phyloP scores from a whole-genome alignment of 805 yeast species.

The Candida takata region DNA sequence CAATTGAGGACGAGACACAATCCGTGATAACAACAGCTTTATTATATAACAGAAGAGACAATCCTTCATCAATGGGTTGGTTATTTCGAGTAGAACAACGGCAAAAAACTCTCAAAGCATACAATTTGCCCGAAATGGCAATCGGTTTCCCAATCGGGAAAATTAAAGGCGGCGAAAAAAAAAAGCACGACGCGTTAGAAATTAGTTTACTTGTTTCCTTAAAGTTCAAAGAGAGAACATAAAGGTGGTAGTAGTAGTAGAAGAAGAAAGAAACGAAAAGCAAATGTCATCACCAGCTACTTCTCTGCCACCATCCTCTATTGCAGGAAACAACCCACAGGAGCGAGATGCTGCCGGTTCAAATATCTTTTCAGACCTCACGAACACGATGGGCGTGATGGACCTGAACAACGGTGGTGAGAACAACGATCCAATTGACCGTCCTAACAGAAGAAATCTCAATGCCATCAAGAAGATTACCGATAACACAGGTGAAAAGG shows the following conservation, averaged over 20 bases:
- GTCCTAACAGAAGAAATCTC: constrained; percentile 48
- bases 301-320: constrained; percentile 12
- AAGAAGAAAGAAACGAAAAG: too few relatives aligned
- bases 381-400: constrained; percentile 13
- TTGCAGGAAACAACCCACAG: constrained; percentile 4
- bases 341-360: constrained; percentile 3
- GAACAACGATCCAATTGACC: constrained; percentile 16
- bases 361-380: constrained; percentile 14
- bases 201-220: too few relatives aligned
- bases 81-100: too few relatives aligned
- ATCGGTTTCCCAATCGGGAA: constrained; percentile 13
- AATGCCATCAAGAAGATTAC: constrained; percentile 76
- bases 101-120: too few relatives aligned
- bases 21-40: too few relatives aligned
- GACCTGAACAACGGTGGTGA: constrained; percentile 6
- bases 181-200: too few relatives aligned
- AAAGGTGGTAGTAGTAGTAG: too few relatives aligned
- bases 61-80: too few relatives aligned
- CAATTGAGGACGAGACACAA: too few relatives aligned
- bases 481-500: constrained; percentile 91
- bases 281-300: constrained; percentile 13
- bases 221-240: too few relatives aligned
- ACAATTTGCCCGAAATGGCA: not conserved
- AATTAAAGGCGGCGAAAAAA: constrained; percentile 3
- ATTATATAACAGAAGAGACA: too few relatives aligned